Conservation (phyloP, 2,329 filamentous ascomycete genomes). For the Plectosphaerella cucumerina region DNA sequence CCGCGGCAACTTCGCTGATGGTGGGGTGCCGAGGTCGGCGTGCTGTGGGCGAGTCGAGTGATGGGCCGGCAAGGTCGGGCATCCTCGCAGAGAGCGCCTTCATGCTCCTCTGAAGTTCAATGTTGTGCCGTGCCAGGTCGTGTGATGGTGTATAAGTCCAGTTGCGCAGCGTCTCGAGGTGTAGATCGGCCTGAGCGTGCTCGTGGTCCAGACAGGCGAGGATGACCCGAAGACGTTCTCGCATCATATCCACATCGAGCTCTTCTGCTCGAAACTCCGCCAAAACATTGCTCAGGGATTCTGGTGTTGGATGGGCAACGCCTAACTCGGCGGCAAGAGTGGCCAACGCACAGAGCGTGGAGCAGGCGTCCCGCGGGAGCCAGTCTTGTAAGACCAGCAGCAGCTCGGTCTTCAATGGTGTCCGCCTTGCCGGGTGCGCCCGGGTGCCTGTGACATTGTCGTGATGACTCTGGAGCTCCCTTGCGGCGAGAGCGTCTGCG, state of each 20-base stretch:
- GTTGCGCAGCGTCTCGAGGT: slow-evolving; percentile 38
- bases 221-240: slow-evolving; percentile 51
- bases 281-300: slow-evolving; percentile 47
- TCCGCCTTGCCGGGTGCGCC: slow-evolving; percentile 3
- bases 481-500: slow-evolving; percentile 56
- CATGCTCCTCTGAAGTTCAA: slow-evolving; percentile 66
- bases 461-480: slow-evolving; percentile 34
- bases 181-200: slow-evolving; percentile 28
- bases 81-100: slow-evolving; percentile 64
- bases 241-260: slow-evolving; percentile 51
- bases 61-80: slow-evolving; percentile 56
- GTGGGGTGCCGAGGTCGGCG: slow-evolving; percentile 34
- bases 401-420: slow-evolving; percentile 33
- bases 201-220: slow-evolving; percentile 51
- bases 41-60: too few species aligned
- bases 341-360: slow-evolving; percentile 55
- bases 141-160: slow-evolving; percentile 49
- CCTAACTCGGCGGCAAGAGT: slow-evolving; percentile 45
- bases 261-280: slow-evolving; percentile 51
- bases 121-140: slow-evolving; percentile 64
- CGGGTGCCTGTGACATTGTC: too few species aligned
- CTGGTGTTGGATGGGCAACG: slow-evolving; percentile 41
- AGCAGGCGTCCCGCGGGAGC: slow-evolving; percentile 50
- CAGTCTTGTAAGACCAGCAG: slow-evolving; percentile 49
- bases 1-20: slow-evolving; percentile 52